phyloP scores from a whole-genome alignment of 805 yeast species.

The Spathaspora girioi region DNA sequence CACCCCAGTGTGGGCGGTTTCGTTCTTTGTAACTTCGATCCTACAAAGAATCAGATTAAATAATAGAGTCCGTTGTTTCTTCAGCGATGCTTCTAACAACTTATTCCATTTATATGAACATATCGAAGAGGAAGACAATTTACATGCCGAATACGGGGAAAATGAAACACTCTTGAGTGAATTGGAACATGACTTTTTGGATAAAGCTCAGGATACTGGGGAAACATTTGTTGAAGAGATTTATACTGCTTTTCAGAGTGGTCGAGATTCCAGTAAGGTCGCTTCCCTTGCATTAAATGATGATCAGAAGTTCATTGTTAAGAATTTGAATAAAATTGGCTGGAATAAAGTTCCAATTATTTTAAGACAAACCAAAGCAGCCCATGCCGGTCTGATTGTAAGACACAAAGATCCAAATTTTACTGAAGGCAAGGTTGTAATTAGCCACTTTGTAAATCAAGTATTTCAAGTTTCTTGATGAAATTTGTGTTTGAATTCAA shows the following conservation, averaged over 20 bases:
- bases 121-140: constrained; percentile 4
- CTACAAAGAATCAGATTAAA: constrained; percentile 32
- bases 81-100: constrained; percentile 22
- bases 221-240: constrained; percentile 64
- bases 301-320: constrained; percentile 51
- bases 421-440: constrained; percentile 66
- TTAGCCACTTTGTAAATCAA: constrained; percentile 57
- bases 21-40: constrained; percentile 44
- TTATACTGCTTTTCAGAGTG: constrained; percentile 47
- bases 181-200: constrained; percentile 14
- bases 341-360: constrained; percentile 76
- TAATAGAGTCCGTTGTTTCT: constrained; percentile 24
- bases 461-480: constrained; percentile 13
- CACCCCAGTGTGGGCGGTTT: constrained; percentile 63
- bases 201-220: constrained; percentile 53
- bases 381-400: constrained; percentile 83
- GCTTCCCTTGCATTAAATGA: constrained; percentile 21
- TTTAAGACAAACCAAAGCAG: constrained; percentile 58
- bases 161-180: constrained; percentile 1
- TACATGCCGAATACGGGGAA: constrained; percentile 3
- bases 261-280: not conserved
- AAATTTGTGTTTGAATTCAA: not conserved
- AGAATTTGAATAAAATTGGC: constrained; percentile 49
- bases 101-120: constrained; percentile 25
- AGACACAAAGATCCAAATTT: constrained; percentile 49